Percentiles rank a stretch among this genome's conserved stretches.
phyloP scores from a whole-genome alignment of 2,329 filamentous ascomycete genomes.

The Penicillium brasilianum region DNA sequence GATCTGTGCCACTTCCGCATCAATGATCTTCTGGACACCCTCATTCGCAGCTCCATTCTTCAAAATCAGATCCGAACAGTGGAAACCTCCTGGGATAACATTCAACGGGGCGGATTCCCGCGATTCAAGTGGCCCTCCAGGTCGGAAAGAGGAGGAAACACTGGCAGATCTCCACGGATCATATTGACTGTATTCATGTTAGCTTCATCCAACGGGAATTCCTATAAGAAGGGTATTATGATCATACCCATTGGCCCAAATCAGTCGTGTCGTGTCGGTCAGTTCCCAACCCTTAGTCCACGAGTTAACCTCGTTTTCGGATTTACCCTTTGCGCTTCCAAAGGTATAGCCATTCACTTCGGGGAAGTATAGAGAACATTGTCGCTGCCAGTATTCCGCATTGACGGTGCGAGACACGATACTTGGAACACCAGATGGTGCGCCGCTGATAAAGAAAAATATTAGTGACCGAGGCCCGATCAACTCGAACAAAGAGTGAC shows the following conservation, averaged over 20 bases:
- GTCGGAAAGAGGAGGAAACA: slow-evolving; percentile 59
- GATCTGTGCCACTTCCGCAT: slow-evolving; percentile 57
- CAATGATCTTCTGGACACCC: slow-evolving; percentile 55
- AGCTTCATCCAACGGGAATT: neutral
- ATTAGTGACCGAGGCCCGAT: slow-evolving; percentile 28
- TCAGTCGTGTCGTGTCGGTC: slow-evolving; percentile 58
- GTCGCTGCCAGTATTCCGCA: slow-evolving; percentile 59
- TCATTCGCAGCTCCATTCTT: slow-evolving; percentile 55
- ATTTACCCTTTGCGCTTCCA: slow-evolving; percentile 54
- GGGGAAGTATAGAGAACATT: slow-evolving; percentile 64
- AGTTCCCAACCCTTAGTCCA: slow-evolving; percentile 62
- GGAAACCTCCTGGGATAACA: slow-evolving; percentile 59
- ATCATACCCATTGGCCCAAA: slow-evolving; percentile 61
- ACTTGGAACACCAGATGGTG: slow-evolving; percentile 51
- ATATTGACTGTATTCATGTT: slow-evolving; percentile 46
- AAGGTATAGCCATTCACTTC: slow-evolving; percentile 56
- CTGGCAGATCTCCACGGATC: slow-evolving; percentile 65
- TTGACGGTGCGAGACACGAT: slow-evolving; percentile 60
- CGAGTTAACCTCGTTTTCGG: slow-evolving; percentile 56
- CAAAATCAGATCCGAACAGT: slow-evolving; percentile 61
- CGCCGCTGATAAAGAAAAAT: slow-evolving; percentile 52
- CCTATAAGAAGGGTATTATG: neutral
- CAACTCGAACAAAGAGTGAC: slow-evolving; percentile 18
- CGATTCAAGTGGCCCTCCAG: slow-evolving; percentile 59
- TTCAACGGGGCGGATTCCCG: slow-evolving; percentile 56